Evolutionary conservation across 208 protist genomes (phyloP), one percentile per base, ranked within the genome.

Genomic region (Crithidia fasciculata): DNA sequence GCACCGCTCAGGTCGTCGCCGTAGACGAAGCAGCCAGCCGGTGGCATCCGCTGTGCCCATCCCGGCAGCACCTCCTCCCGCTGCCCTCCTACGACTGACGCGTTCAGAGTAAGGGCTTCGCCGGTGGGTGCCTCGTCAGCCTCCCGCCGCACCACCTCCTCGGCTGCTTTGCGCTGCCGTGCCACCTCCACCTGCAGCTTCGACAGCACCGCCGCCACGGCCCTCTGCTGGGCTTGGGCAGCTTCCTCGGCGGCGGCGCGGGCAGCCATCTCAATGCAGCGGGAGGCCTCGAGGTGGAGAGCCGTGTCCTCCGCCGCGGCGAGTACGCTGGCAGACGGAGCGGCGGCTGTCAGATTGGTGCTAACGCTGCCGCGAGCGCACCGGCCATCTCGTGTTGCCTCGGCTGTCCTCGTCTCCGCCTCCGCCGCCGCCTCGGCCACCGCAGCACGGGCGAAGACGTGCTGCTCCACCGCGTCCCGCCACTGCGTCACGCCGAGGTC

Each of bases 61-160:
- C 83, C 75, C 0, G 89, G 87, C 47, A 88, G 62, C 36, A 88
- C 74, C 56, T 92, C 87, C 62, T 85, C 82, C 2, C 63, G 65
- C 61, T 49, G 45, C 18, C 43, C 37, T 18, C 36, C 28, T 15
- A 43, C 45, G 43, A 28, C 40, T 43, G 19, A 15, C n/a, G 5
- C 47, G 8, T 66, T 56, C 56, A 39, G 5, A n/a, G 28, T 10
- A 2, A 28, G 15, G 8, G 67, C 65, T 8, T 49, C 47, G 18
- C 50, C 8, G 18, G 19, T 16, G 63, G 55, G 76, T 5, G 72
- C 47, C 19, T 74, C 83, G 54, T 85, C 71, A 45, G 65, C 78
- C n/a, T 85, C 71, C 10, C 84, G 81, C 5, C 98, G 91, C 45
- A 98, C 86, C 72, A 94, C 95, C 73, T 98, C 97, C 8, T 95